Evolutionary conservation across 2,329 filamentous ascomycete species (phyloP).

Genomic region (Apiospora aurea): DNA sequence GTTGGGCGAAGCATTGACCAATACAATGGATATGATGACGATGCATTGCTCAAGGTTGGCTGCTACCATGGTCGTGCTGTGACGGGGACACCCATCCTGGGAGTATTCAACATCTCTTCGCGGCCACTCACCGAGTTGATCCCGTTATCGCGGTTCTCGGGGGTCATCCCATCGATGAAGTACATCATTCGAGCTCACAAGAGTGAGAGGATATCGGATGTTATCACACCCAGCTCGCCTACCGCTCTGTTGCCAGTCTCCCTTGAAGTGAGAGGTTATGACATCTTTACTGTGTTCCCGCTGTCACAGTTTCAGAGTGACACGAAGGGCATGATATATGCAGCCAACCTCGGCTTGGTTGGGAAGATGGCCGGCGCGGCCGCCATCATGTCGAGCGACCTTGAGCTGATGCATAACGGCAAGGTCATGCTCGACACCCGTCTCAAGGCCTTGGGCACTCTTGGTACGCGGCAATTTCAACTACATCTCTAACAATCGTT

Average conservation of each 20-base stretch:
- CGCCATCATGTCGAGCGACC: constrained; percentile 71
- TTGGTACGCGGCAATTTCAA: constrained; percentile 57
- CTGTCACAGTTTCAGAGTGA: constrained; percentile 63
- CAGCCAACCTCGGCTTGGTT: constrained; percentile 79
- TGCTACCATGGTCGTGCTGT: constrained; percentile 74
- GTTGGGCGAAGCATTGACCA: constrained; percentile 75
- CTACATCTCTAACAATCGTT: not conserved
- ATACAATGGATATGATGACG: constrained; percentile 79
- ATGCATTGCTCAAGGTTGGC: constrained; percentile 76
- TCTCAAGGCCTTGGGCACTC: constrained; percentile 80
- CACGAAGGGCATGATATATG: constrained; percentile 50
- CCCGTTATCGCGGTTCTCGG: constrained; percentile 75
- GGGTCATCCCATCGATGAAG: constrained; percentile 60
- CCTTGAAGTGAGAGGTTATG: constrained; percentile 73
- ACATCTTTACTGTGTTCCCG: constrained; percentile 80
- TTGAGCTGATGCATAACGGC: constrained; percentile 61
- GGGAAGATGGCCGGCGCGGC: constrained; percentile 91
- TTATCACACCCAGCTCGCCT: constrained; percentile 52
- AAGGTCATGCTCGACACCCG: constrained; percentile 70
- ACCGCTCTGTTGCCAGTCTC: constrained; percentile 66
- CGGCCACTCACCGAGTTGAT: constrained; percentile 72
- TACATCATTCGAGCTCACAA: constrained; percentile 80
- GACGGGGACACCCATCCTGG: constrained; percentile 79
- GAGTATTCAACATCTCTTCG: constrained; percentile 81
- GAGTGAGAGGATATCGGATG: constrained; percentile 66